Conservation (phyloP, 1,284 basidiomycete species). For the Kwoniella shivajii region DNA sequence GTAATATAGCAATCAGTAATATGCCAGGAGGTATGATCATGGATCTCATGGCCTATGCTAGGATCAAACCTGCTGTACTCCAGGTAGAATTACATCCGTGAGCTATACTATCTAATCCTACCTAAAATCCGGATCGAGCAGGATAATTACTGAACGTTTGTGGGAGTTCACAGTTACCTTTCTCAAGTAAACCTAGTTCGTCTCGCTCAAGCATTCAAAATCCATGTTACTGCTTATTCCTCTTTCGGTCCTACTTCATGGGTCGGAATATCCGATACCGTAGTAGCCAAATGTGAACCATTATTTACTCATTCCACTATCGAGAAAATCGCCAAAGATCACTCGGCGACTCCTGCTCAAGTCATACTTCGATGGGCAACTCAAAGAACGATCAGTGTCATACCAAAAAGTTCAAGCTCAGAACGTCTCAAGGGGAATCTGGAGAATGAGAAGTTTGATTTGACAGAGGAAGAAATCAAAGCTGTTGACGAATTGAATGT, state of each 20-base stretch:
- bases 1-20: constrained; percentile 9
- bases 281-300: constrained; percentile 7
- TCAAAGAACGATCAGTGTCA: constrained; percentile 1
- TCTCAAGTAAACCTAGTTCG: constrained; percentile 1
- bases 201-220: constrained; percentile 6
- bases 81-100: constrained; percentile 11
- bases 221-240: constrained; percentile 9
- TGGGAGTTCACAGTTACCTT: constrained; percentile 2
- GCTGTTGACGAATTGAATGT: background rate
- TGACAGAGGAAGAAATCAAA: background rate
- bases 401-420: background rate
- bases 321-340: background rate
- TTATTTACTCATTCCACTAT: constrained; percentile 1
- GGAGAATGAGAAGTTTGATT: background rate
- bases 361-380: constrained; percentile 6
- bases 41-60: constrained; percentile 9
- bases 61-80: constrained; percentile 4
- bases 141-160: no score
- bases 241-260: constrained; percentile 9
- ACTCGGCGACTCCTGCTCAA: background rate
- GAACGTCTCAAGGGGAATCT: constrained; percentile 5
- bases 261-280: constrained; percentile 7
- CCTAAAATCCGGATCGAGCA: background rate
- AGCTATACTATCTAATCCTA: background rate
- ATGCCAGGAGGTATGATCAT: constrained; percentile 9